Evolutionary conservation across 169 alveolate genomes (phyloP).

Genomic region (Eimeria necatrix): DNA sequence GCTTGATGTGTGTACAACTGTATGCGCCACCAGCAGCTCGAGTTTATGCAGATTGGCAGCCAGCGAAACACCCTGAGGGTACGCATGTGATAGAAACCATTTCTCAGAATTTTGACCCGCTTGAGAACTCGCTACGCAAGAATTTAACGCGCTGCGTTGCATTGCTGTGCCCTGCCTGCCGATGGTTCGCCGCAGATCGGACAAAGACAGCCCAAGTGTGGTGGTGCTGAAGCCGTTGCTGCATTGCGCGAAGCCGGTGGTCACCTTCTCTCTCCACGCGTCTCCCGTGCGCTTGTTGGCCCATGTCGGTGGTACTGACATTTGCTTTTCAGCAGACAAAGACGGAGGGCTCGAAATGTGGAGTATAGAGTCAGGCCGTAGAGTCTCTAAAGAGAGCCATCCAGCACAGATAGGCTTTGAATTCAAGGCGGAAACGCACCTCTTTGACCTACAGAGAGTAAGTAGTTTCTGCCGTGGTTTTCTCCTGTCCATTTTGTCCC

Average conservation of each 20-base stretch:
- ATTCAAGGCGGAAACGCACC: constrained; percentile 81
- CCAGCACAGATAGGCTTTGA: constrained; percentile 24
- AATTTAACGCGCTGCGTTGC: too few relatives aligned
- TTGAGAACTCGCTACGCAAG: too few relatives aligned
- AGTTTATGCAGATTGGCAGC: too few relatives aligned
- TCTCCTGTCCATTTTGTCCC: not conserved
- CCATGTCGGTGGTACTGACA: constrained; percentile 83
- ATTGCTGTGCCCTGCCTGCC: too few relatives aligned
- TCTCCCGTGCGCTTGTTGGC: constrained; percentile 83
- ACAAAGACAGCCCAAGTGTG: constrained; percentile 60
- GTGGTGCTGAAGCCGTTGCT: constrained; percentile 70
- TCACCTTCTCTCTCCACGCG: constrained; percentile 36
- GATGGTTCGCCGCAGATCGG: constrained; percentile 62
- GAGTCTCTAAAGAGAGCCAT: constrained; percentile 83
- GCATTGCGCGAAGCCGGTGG: constrained; percentile 18
- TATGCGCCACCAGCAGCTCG: too few relatives aligned
- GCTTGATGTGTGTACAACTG: too few relatives aligned
- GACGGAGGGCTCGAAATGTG: constrained; percentile 91
- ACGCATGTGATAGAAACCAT: too few relatives aligned
- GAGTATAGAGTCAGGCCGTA: constrained; percentile 87
- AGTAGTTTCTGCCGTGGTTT: not conserved
- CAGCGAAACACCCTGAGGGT: too few relatives aligned
- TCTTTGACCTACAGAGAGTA: constrained; percentile 80
- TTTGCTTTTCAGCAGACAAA: constrained; percentile 88
- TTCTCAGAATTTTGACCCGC: too few relatives aligned